Evolutionary conservation across 371 early-diverging fungal species (phyloP).

Genomic region (Synchytrium microbalum): DNA sequence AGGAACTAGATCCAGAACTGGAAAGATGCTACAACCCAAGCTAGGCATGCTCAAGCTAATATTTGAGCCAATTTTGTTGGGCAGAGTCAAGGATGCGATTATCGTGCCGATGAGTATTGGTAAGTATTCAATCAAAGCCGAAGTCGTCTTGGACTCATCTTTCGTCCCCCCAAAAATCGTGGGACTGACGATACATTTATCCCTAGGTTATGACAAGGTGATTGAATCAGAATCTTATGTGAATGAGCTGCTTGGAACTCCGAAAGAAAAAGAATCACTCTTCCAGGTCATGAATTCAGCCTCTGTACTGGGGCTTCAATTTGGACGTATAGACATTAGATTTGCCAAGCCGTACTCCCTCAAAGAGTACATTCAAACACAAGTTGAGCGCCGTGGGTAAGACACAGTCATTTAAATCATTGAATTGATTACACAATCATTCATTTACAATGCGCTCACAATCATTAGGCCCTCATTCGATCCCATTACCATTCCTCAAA

Average conservation of each 20-base stretch:
- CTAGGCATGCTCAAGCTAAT: conserved; percentile 77
- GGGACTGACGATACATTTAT: too few relatives aligned
- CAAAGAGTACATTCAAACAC: conserved; percentile 47
- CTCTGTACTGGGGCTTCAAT: conserved; percentile 47
- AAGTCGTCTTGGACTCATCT: too few relatives aligned
- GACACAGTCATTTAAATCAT: conserved; percentile 1
- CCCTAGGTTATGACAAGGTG: conserved; percentile 83
- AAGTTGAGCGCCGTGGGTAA: conserved; percentile 24
- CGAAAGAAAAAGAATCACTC: conserved; percentile 76
- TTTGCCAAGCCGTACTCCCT: conserved; percentile 71
- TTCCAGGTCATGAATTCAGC: conserved; percentile 31
- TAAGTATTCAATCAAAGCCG: too few relatives aligned
- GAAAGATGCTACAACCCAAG: conserved; percentile 71
- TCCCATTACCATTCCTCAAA: conserved; percentile 14
- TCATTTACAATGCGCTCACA: not conserved
- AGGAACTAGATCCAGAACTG: conserved; percentile 73
- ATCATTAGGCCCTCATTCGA: conserved; percentile 4
- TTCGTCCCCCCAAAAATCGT: too few relatives aligned
- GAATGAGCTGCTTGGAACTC: conserved; percentile 72
- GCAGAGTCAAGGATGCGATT: conserved; percentile 56
- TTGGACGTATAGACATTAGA: conserved; percentile 68
- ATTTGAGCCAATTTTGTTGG: conserved; percentile 58
- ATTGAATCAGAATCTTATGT: conserved; percentile 76
- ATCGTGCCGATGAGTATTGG: conserved; percentile 78
- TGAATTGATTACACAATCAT: conserved; percentile 1